These are phyloP conservation scores for Aulographum hederae DNA, from an alignment of 2,329 filamentous ascomycete species.

Conservation along the genomic window DNA sequence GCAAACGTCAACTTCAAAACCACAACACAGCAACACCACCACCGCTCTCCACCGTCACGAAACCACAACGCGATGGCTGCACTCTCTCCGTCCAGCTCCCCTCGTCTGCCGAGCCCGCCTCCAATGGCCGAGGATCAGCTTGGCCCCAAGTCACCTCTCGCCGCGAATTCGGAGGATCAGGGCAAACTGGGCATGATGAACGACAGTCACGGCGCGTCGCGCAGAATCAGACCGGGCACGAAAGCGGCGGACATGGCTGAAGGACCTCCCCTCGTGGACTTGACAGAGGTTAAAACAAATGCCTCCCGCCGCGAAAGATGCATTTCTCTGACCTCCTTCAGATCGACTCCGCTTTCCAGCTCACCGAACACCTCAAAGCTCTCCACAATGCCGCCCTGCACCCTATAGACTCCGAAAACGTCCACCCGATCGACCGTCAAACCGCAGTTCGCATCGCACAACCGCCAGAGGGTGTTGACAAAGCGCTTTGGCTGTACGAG, in stretches of 20 bases:
- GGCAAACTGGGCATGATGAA: conserved; percentile 32
- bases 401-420: conserved; percentile 33
- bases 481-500: conserved; percentile 91
- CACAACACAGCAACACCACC: too few species aligned
- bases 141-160: conserved; percentile 56
- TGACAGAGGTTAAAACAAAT: conserved; percentile 53
- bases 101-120: conserved; percentile 84
- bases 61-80: neutral
- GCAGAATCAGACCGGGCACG: conserved; percentile 83
- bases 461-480: conserved; percentile 66
- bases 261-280: conserved; percentile 71
- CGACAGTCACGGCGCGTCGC: conserved; percentile 46
- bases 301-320: neutral
- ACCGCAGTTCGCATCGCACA: conserved; percentile 61
- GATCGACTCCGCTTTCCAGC: conserved; percentile 93
- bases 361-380: conserved; percentile 91
- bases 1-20: too few species aligned
- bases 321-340: conserved; percentile 18
- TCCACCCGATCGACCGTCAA: conserved; percentile 54
- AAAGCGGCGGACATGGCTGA: conserved; percentile 84
- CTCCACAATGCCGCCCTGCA: conserved; percentile 70
- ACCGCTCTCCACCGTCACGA: too few species aligned
- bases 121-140: conserved; percentile 91
- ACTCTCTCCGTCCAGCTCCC: conserved; percentile 49
- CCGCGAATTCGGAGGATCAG: conserved; percentile 40